phyloP scores from a whole-genome alignment of 169 alveolate species.

The Plasmodium billcollinsi region DNA sequence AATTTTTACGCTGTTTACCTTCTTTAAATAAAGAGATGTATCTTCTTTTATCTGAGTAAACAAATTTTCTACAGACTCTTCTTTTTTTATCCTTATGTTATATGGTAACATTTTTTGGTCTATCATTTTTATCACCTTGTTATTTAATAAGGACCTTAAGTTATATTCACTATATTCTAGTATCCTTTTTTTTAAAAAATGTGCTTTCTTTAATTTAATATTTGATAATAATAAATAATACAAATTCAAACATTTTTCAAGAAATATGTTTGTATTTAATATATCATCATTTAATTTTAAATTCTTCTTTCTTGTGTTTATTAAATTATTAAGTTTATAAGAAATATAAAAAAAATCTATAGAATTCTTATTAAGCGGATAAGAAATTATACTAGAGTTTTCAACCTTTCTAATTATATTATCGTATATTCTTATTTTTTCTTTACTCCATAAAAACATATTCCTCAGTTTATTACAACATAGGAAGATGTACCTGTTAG shows the following conservation, averaged over 20 bases:
- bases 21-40: constrained; percentile 29
- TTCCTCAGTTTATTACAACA: no score
- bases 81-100: constrained; percentile 31
- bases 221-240: constrained; percentile 30
- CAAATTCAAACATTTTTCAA: constrained; percentile 38
- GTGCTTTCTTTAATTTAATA: constrained; percentile 21
- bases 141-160: constrained; percentile 4
- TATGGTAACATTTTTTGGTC: constrained; percentile 40
- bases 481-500: no score
- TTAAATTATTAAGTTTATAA: constrained; percentile 20
- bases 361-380: constrained; percentile 40
- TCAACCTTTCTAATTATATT: constrained; percentile 28
- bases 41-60: constrained; percentile 8
- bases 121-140: background rate
- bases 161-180: constrained; percentile 42
- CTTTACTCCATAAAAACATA: constrained; percentile 13
- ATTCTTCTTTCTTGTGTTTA: background rate
- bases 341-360: constrained; percentile 40
- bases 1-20: constrained; percentile 27
- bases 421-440: constrained; percentile 16
- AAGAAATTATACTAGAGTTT: constrained; percentile 23
- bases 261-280: background rate
- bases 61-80: constrained; percentile 26
- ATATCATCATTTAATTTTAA: constrained; percentile 1
- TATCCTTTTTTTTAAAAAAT: constrained; percentile 7